phyloP scores from a whole-genome alignment of 2,329 filamentous ascomycete species.

The Fusarium poae region DNA sequence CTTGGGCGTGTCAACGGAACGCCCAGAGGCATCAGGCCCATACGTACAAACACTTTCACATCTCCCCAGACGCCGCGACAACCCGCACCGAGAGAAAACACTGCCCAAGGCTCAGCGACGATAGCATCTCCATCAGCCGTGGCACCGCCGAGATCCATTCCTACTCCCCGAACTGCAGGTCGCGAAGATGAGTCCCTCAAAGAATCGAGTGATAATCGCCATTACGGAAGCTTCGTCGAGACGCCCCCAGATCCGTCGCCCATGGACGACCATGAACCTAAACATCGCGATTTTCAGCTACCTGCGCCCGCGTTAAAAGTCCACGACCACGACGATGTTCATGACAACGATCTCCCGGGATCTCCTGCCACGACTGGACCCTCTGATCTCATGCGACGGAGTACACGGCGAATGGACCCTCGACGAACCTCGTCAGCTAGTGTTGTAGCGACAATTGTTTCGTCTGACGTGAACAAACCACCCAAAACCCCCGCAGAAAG shows the following conservation, averaged over 20 bases:
- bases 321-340: slow-evolving; percentile 42
- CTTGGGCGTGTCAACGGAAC: slow-evolving; percentile 72
- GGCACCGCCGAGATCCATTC: slow-evolving; percentile 38
- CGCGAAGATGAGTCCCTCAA: slow-evolving; percentile 60
- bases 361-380: slow-evolving; percentile 47
- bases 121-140: slow-evolving; percentile 27
- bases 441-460: slow-evolving; percentile 39
- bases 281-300: slow-evolving; percentile 61
- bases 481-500: slow-evolving; percentile 41
- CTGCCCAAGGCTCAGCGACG: slow-evolving; percentile 15
- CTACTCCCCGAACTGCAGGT: slow-evolving; percentile 25
- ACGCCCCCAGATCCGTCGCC: slow-evolving; percentile 54
- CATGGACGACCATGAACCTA: slow-evolving; percentile 37
- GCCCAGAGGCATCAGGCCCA: slow-evolving; percentile 57
- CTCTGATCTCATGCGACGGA: slow-evolving; percentile 33
- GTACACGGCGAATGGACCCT: slow-evolving; percentile 46
- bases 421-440: slow-evolving; percentile 56
- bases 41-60: slow-evolving; percentile 50
- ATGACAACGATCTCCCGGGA: slow-evolving; percentile 27
- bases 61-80: slow-evolving; percentile 43
- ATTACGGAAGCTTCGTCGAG: slow-evolving; percentile 67
- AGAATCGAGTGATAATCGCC: slow-evolving; percentile 55
- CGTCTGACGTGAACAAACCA: slow-evolving; percentile 8
- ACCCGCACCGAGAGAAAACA: slow-evolving; percentile 19
- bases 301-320: slow-evolving; percentile 66